Evolutionary conservation across 352 stramenopile genomes (phyloP).

Genomic region (Globisporangium paddicum): DNA sequence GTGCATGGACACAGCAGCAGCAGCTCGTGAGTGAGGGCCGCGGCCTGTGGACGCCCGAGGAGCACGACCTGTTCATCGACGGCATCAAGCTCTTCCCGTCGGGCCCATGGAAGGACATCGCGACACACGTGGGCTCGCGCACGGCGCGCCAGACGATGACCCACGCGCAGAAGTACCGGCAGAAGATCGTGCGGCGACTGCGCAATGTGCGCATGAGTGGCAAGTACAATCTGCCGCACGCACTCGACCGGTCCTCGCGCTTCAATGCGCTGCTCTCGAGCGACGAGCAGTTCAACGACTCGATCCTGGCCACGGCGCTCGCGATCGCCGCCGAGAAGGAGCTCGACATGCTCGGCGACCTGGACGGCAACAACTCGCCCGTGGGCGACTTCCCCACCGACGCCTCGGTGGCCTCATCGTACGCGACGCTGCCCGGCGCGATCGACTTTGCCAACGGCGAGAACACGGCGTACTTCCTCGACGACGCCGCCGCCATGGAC

Average conservation of each 20-base stretch:
- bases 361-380: conserved; percentile 26
- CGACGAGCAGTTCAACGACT: conserved; percentile 80
- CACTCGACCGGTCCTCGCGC: conserved; percentile 60
- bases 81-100: conserved; percentile 77
- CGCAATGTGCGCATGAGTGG: conserved; percentile 67
- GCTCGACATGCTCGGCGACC: conserved; percentile 55
- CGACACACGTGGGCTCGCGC: conserved; percentile 57
- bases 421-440: conserved; percentile 41
- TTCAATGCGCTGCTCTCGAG: conserved; percentile 67
- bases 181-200: conserved; percentile 73
- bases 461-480: conserved; percentile 43
- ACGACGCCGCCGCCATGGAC: conserved; percentile 34
- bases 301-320: conserved; percentile 69
- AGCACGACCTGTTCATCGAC: conserved; percentile 70
- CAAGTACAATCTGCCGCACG: conserved; percentile 62
- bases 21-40: conserved; percentile 39
- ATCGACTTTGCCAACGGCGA: conserved; percentile 46
- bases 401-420: conserved; percentile 14
- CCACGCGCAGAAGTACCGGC: conserved; percentile 81
- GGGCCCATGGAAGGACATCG: conserved; percentile 77
- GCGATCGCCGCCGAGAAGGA: conserved; percentile 67
- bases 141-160: conserved; percentile 79
- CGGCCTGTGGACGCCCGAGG: conserved; percentile 67
- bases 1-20: conserved; percentile 13
- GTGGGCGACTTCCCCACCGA: conserved; percentile 25